A percentile compares a stretch with the other conserved stretches of the same genome.
Evolutionary conservation across 306 rosid species (phyloP).

Genomic region (Styphnolobium japonicum): DNA sequence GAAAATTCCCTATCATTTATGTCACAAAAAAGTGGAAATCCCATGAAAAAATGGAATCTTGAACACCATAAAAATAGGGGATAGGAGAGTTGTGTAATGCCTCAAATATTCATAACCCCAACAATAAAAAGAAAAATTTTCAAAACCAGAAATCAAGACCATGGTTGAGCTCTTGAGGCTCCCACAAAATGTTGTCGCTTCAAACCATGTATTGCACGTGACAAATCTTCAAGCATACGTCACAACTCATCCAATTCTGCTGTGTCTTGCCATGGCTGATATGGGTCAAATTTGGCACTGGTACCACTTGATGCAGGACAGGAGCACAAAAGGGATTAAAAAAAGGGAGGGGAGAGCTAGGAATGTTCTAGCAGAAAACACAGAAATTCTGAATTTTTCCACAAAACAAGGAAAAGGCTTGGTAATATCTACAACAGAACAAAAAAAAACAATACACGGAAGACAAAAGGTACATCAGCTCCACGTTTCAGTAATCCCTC

Average conservation of each 20-base stretch:
- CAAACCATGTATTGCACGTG: not conserved
- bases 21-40: too few species aligned
- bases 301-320: not conserved
- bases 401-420: not conserved
- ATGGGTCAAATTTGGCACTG: not conserved
- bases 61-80: too few species aligned
- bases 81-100: too few species aligned
- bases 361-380: not conserved
- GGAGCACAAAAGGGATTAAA: not conserved
- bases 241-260: not conserved
- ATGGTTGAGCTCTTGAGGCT: not conserved
- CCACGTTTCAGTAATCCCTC: not conserved
- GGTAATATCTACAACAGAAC: not conserved
- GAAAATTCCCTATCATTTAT: too few species aligned
- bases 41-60: too few species aligned
- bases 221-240: not conserved
- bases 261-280: not conserved
- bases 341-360: not conserved
- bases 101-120: not conserved
- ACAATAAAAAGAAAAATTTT: not conserved
- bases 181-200: not conserved
- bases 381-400: not conserved
- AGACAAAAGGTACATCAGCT: not conserved
- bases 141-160: not conserved
- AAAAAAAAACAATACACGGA: not conserved